Evolutionary conservation across 257 asterid genomes (phyloP), one percentile per base, ranked within the genome.

Genomic region (Solanum pennellii): DNA sequence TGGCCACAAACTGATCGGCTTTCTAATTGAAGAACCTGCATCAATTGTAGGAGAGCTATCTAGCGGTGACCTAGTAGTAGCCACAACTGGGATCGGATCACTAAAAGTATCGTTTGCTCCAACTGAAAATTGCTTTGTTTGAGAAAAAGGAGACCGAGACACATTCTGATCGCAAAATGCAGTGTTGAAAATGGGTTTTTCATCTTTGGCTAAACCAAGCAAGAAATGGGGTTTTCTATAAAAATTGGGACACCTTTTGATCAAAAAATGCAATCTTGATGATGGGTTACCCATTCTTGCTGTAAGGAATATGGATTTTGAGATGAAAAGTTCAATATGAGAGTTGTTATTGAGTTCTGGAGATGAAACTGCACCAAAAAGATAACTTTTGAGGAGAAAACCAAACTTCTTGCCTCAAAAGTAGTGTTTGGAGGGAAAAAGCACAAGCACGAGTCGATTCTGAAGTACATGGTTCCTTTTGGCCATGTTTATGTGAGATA

Each of bases 1-100:
- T 7, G 98, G 99, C 99, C 98, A 96, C 80, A 96, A 91, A 85
- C 94, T 94, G 85, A 92, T 88, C 27, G 98, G 98, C 87, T 93
- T 96, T 87, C 98, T 92, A n/a, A 95, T 95, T 27, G 98, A 96
- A 84, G 92, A 91, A 80, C 98, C 93, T 25, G 98, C 99, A 90
- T 96, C 98, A 65, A 96, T 95, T 20, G 95, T 94, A 73, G 73
- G 35, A 66, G 73, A 66, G 73, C 35, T 91, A 13, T 69, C 73
- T 2, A 65, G 93, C 86, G 86, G 83, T 74, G 86, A 84, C 87
- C 90, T 91, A 14, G 13, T 93, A 68, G 83, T 39, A 47, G 49
- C 66, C 86, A 84, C 86, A 80, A 88, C 93, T 45, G 87, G 85
- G 47, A 85, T 82, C 7, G 93, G 72, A 84, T 79, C 86, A 27